Conservation (phyloP, 129 eudicot species). For the Escallonia rubra region DNA sequence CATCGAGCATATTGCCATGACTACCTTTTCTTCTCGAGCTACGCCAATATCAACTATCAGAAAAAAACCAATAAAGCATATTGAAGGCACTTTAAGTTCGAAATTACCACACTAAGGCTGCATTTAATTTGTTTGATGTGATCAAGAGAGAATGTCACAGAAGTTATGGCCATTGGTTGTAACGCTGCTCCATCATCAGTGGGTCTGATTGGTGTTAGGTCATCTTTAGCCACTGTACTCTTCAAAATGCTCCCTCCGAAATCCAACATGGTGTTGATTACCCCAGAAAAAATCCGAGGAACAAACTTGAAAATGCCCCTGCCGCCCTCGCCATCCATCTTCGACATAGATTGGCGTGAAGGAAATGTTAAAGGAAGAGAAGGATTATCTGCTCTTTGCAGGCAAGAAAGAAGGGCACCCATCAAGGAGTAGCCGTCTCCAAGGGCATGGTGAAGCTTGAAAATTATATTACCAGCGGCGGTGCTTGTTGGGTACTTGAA, state of each 20-base stretch:
- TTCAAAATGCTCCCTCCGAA: slow-evolving; percentile 25
- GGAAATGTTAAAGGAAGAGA: slow-evolving; percentile 42
- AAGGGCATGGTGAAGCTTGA: slow-evolving; percentile 46
- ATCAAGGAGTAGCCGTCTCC: slow-evolving; percentile 49
- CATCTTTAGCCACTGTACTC: slow-evolving; percentile 30
- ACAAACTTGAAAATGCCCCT: slow-evolving; percentile 16
- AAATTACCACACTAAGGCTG: slow-evolving; percentile 29
- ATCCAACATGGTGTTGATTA: slow-evolving; percentile 21
- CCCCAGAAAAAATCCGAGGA: slow-evolving; percentile 8
- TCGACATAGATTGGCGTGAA: slow-evolving; percentile 3
- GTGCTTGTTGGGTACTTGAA: slow-evolving; percentile 36
- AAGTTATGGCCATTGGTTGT: slow-evolving; percentile 19
- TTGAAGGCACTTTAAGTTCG: not conserved
- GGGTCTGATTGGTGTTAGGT: slow-evolving; percentile 26
- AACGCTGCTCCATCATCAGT: slow-evolving; percentile 24
- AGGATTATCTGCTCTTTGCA: slow-evolving; percentile 41
- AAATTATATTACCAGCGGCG: slow-evolving; percentile 28
- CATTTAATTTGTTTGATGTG: slow-evolving; percentile 30
- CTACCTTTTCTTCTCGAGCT: too few species aligned
- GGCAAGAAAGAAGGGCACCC: slow-evolving; percentile 38
- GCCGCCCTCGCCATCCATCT: not conserved
- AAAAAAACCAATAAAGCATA: too few species aligned
- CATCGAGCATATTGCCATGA: too few species aligned
- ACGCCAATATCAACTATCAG: too few species aligned
- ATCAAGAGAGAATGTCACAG: slow-evolving; percentile 32